Conservation (phyloP, 768 basidiomycete species). For the Asterophora lycoperdoides region DNA sequence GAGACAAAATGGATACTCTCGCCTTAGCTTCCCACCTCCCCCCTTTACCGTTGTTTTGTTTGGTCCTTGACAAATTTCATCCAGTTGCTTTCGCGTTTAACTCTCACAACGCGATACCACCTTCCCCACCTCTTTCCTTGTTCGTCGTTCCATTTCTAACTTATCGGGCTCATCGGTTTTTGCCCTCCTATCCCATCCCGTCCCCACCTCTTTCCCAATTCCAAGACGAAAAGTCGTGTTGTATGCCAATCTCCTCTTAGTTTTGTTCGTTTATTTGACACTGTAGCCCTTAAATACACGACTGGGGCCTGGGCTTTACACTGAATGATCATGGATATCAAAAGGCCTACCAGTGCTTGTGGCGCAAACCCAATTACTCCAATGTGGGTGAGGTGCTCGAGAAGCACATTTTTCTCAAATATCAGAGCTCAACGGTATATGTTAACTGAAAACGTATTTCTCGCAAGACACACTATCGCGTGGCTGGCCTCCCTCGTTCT, state of each 20-base stretch:
- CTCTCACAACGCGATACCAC: too few species aligned
- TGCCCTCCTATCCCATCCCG: neutral
- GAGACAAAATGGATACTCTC: neutral
- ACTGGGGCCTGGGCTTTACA: neutral
- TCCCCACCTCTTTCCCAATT: neutral
- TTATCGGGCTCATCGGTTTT: neutral
- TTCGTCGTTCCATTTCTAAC: neutral
- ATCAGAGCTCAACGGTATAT: too few species aligned
- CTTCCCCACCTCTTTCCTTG: neutral
- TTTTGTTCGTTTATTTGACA: neutral
- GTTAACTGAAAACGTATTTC: too few species aligned
- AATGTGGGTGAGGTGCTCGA: too few species aligned
- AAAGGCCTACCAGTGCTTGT: too few species aligned
- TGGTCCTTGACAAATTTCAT: neutral
- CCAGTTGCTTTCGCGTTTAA: too few species aligned
- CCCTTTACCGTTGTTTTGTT: neutral
- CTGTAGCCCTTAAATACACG: neutral
- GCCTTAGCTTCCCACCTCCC: neutral
- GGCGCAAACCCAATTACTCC: too few species aligned
- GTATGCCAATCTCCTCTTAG: neutral
- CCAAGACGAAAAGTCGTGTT: too few species aligned
- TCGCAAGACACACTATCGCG: too few species aligned
- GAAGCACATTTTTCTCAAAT: too few species aligned
- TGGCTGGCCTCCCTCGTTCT: too few species aligned
- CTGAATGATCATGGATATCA: neutral